These are phyloP conservation scores for Agrostemma githago DNA, from an alignment of 148 eudicot genomes.

Conservation along the genomic window DNA sequence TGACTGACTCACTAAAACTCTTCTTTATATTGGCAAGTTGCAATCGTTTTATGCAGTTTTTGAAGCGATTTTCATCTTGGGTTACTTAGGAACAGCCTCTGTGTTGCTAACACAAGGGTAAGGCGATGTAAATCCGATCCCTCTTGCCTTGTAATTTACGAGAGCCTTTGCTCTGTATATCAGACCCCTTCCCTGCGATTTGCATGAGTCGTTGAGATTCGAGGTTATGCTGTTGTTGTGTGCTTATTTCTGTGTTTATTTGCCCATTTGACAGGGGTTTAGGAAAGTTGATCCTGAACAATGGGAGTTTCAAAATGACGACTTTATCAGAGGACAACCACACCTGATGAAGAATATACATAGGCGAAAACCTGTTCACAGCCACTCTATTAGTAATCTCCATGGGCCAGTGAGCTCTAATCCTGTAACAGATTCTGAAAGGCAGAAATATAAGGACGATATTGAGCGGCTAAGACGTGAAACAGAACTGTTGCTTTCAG, in stretches of 20 bases:
- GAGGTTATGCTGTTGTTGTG: neutral
- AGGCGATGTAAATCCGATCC: too few species aligned
- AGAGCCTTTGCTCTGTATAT: neutral
- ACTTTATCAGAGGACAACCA: conserved; percentile 74
- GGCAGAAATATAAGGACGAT: conserved; percentile 50
- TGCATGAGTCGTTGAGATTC: neutral
- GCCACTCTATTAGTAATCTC: conserved; percentile 59
- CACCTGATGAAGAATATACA: conserved; percentile 76
- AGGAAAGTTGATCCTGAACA: conserved; percentile 88
- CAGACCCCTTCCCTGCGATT: neutral
- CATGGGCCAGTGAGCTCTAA: conserved; percentile 42
- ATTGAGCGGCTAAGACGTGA: conserved; percentile 53
- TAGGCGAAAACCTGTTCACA: conserved; percentile 86
- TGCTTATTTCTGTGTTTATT: conserved; percentile 5
- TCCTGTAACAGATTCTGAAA: conserved; percentile 60
- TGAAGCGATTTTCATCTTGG: too few species aligned
- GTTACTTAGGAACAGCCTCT: too few species aligned
- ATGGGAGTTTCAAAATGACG: conserved; percentile 94
- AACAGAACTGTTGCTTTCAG: conserved; percentile 41
- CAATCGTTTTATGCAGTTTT: too few species aligned
- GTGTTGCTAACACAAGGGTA: too few species aligned
- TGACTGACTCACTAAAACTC: too few species aligned
- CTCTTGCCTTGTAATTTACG: too few species aligned
- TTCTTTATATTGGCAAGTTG: too few species aligned
- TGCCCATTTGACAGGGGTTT: conserved; percentile 54